Evolutionary conservation across 192 early-diverging fungal genomes (phyloP), one percentile per base, ranked within the genome.

Genomic region (Podila clonocystis): DNA sequence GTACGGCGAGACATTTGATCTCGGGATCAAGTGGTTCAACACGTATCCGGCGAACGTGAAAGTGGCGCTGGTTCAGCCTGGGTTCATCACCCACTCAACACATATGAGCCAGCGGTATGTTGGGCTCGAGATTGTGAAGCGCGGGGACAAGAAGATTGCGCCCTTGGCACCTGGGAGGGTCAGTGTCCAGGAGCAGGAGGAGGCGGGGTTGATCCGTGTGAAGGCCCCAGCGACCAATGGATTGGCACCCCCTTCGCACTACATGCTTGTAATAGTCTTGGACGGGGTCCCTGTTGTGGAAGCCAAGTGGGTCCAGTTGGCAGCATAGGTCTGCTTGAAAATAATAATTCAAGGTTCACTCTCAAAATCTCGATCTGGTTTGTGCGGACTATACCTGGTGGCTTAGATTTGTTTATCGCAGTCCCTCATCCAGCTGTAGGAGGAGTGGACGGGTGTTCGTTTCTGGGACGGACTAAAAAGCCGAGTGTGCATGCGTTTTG

Each of bases 81-180:
- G 87, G 8, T 88, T 88, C 50, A 85, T 83, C 33, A 88, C 87
- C 1, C 87, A 88, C 48, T 88, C 87, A 0, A 82, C 77, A 24
- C 87, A 88, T 36, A 88, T 88, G 87, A 84, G 82, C 31, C 87
- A 88, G 38, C 82, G 87, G 8, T 85, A 86, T 66, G 87, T 88
- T 4, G 76, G 69, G 11, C 65, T 85, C 3, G 61, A 82, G 34
- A 58, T 82, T 34, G 55, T 65, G 9, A 58, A 64, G 48, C 70
- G 76, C 2, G 76, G 64, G 0, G 57, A 50, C 9, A 72, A 67
- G 41, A 33, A 28, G 38, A 50, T 55, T 13, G 50, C 61, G 3
- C 38, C 59, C 15, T 20, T 7, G 9, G 68, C 26, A 2, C 11
- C 5, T 26, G 30, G 45, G 11, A 45, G 19, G 19, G 48, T 31